A percentile compares a stretch with the other conserved stretches of the same genome.
Evolutionary conservation across 768 basidiomycete genomes (phyloP).

Genomic region (Xerocomellus intermedius): DNA sequence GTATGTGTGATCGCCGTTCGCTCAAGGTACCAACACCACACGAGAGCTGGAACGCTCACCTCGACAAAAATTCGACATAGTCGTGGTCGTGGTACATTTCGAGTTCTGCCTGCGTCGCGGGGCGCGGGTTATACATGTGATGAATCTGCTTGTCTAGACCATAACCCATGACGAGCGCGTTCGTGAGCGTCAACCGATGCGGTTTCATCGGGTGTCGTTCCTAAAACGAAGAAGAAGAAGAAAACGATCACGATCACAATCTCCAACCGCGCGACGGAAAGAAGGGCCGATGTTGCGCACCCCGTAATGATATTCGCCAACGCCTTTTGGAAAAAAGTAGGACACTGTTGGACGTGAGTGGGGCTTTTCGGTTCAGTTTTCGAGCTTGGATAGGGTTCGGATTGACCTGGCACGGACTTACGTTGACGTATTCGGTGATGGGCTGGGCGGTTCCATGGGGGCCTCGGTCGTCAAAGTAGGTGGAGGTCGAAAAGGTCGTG

Average conservation of each 20-base stretch:
- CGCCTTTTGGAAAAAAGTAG: constrained; percentile 93
- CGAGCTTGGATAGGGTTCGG: constrained; percentile 6
- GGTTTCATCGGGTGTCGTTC: constrained; percentile 99
- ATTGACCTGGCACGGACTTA: constrained; percentile 36
- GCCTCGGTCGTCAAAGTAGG: constrained; percentile 79
- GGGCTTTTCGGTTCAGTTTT: constrained; percentile 24
- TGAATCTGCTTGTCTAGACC: constrained; percentile 95
- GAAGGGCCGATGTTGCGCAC: constrained; percentile 43
- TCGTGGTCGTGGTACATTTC: constrained; percentile 91
- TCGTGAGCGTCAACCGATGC: constrained; percentile 92
- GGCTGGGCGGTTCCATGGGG: constrained; percentile 69
- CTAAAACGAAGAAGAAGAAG: constrained; percentile 42
- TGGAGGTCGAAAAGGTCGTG: constrained; percentile 66
- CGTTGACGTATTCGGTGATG: constrained; percentile 76
- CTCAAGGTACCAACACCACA: neutral
- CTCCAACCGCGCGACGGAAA: neutral
- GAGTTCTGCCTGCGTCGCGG: constrained; percentile 87
- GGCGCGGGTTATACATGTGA: constrained; percentile 82
- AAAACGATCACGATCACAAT: neutral
- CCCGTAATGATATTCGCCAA: constrained; percentile 96
- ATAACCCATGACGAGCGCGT: constrained; percentile 93
- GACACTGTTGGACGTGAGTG: constrained; percentile 76
- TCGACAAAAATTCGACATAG: constrained; percentile 94
- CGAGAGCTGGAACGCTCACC: constrained; percentile 43
- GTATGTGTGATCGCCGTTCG: neutral